These are phyloP conservation scores for Hordeum pubiflorum DNA, from an alignment of 202 grass and related monocot species.

Conservation along the genomic window DNA sequence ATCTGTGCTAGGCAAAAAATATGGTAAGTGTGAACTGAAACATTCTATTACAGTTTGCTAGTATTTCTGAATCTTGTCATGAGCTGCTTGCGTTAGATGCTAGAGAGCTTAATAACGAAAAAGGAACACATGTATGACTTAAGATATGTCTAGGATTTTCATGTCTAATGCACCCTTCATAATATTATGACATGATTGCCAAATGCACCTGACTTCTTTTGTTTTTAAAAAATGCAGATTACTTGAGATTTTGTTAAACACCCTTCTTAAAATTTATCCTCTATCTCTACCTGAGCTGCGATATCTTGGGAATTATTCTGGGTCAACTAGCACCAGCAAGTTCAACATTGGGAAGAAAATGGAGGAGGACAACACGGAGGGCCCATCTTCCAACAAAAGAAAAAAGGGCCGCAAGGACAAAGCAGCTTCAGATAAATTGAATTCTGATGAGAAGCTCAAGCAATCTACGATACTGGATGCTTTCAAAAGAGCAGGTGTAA, in stretches of 20 bases:
- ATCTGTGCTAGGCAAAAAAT: neutral
- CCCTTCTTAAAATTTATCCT: slow-evolving; percentile 50
- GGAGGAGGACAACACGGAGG: slow-evolving; percentile 33
- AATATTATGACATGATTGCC: slow-evolving; percentile 4
- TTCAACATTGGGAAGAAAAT: slow-evolving; percentile 43
- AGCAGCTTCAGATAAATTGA: slow-evolving; percentile 33
- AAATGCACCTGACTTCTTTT: slow-evolving; percentile 46
- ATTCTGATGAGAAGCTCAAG: slow-evolving; percentile 50
- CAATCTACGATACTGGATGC: slow-evolving; percentile 65
- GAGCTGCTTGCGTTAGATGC: neutral
- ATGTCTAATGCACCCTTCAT: neutral
- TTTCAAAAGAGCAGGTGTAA: slow-evolving; percentile 67
- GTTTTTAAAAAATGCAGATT: slow-evolving; percentile 48
- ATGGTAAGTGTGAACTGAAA: neutral
- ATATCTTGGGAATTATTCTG: slow-evolving; percentile 46
- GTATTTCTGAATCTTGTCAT: neutral
- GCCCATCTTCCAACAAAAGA: slow-evolving; percentile 39
- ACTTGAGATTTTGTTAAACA: slow-evolving; percentile 64
- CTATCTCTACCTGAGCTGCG: slow-evolving; percentile 61
- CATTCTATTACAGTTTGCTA: neutral
- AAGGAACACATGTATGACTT: neutral
- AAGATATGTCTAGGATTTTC: slow-evolving; percentile 4
- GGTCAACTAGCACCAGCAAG: slow-evolving; percentile 44
- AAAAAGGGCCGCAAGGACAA: slow-evolving; percentile 54
- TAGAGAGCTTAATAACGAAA: slow-evolving; percentile 11